A percentile compares a stretch with the other conserved stretches of the same genome.
phyloP scores from a whole-genome alignment of 768 basidiomycete genomes.

The Boletellus ananas region DNA sequence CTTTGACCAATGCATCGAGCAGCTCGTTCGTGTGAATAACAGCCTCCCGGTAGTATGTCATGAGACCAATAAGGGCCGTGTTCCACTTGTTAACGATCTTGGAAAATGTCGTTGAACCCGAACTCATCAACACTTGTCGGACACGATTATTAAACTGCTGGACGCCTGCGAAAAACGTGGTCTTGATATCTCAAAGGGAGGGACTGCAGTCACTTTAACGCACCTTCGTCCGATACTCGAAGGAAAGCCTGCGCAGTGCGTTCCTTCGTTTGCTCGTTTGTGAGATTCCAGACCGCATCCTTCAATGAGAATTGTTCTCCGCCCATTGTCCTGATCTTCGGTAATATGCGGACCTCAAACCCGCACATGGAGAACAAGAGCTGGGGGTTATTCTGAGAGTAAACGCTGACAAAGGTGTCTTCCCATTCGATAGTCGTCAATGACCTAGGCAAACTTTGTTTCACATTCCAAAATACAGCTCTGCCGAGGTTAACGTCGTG shows the following conservation, averaged over 20 bases:
- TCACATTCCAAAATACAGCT: constrained; percentile 99
- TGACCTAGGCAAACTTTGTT: constrained; percentile 92
- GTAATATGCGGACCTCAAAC: constrained; percentile 97
- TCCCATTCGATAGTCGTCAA: constrained; percentile 99
- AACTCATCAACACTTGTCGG: constrained; percentile 95
- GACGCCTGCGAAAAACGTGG: constrained; percentile 49
- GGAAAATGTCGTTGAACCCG: constrained; percentile 96
- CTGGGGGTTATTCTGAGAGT: constrained; percentile 96
- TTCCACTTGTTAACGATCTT: constrained; percentile 99
- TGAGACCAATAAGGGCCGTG: constrained; percentile 89
- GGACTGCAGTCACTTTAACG: constrained; percentile 1
- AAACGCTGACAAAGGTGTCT: constrained; percentile 95
- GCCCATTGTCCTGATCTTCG: constrained; percentile 92
- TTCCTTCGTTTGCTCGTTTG: constrained; percentile 96
- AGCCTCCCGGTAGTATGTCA: constrained; percentile 98
- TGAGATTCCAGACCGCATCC: constrained; percentile 95
- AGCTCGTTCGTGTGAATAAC: constrained; percentile 97
- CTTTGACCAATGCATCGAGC: constrained; percentile 93
- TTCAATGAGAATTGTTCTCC: constrained; percentile 97
- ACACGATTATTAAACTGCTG: constrained; percentile 98
- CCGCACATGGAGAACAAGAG: constrained; percentile 97
- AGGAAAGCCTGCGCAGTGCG: constrained; percentile 97
- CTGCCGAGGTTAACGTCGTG: constrained; percentile 98
- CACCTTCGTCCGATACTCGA: constrained; percentile 93
- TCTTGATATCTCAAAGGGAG: not conserved